Conservation (phyloP, 1,139 yeast genomes). For the Diutina neorugosa region DNA sequence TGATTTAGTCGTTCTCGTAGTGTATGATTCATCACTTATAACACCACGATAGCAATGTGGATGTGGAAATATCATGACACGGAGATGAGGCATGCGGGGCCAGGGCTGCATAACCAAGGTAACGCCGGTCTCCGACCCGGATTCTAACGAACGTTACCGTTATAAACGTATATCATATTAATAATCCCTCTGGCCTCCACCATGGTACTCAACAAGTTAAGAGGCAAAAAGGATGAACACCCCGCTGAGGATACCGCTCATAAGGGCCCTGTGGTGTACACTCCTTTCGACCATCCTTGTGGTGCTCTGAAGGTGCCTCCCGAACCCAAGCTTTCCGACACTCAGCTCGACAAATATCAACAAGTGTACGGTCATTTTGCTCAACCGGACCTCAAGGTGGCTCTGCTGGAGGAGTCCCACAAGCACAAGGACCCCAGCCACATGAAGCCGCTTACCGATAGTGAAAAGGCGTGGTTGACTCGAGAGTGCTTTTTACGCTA, state of each 20-base stretch:
- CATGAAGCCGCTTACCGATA: constrained; percentile 26
- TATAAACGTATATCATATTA: too few species aligned
- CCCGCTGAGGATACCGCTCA: background rate
- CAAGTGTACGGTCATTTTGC: constrained; percentile 49
- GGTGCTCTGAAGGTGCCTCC: background rate
- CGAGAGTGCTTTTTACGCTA: constrained; percentile 82
- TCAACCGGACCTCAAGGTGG: constrained; percentile 27
- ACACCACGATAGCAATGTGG: too few species aligned
- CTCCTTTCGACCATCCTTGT: background rate
- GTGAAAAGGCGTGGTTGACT: constrained; percentile 83
- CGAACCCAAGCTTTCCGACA: constrained; percentile 11
- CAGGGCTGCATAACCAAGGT: too few species aligned
- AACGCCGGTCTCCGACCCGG: too few species aligned
- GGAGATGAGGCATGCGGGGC: too few species aligned
- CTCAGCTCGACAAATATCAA: constrained; percentile 46
- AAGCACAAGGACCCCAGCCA: constrained; percentile 6
- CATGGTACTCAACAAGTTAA: background rate
- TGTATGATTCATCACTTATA: too few species aligned
- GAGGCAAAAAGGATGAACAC: background rate
- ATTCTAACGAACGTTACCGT: too few species aligned
- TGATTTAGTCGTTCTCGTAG: too few species aligned
- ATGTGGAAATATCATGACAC: too few species aligned
- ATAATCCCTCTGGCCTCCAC: too few species aligned
- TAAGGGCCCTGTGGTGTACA: background rate
- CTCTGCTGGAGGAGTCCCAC: constrained; percentile 27